phyloP scores from a whole-genome alignment of 345 rosid species.

The Laguncularia racemosa region DNA sequence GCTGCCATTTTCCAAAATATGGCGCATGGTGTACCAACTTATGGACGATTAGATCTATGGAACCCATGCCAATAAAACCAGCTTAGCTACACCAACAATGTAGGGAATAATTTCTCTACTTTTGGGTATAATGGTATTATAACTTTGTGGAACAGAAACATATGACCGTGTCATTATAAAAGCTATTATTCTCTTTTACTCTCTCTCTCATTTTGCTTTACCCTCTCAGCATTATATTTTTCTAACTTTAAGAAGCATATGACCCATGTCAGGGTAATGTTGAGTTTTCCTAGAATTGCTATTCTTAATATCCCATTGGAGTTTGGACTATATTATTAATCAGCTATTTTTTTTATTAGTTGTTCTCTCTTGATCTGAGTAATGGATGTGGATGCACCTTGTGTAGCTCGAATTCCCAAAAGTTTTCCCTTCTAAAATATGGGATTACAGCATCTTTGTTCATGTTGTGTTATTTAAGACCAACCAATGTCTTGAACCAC shows the following conservation, averaged over 20 bases:
- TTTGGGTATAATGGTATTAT: background rate
- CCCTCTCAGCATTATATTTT: background rate
- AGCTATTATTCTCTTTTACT: background rate
- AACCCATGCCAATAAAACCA: too few species aligned
- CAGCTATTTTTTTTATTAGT: constrained; percentile 1
- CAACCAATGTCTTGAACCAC: too few species aligned
- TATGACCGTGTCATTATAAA: constrained; percentile 6
- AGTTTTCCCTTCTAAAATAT: too few species aligned
- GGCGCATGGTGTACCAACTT: too few species aligned
- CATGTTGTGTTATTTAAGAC: too few species aligned
- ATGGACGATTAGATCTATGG: too few species aligned
- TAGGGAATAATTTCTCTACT: background rate
- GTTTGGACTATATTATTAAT: background rate
- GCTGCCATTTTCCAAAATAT: too few species aligned
- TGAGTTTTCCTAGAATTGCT: constrained; percentile 7
- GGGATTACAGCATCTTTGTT: too few species aligned
- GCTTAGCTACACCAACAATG: too few species aligned
- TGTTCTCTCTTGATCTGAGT: background rate
- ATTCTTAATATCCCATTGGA: background rate
- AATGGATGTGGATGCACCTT: constrained; percentile 5
- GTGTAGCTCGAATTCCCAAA: background rate
- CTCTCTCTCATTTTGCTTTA: constrained; percentile 1
- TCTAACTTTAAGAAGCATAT: constrained; percentile 17
- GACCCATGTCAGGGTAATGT: constrained; percentile 12
- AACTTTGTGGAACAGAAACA: constrained; percentile 7